Base-by-base conservation (phyloP, 169 alveolate genomes). In the Cryptosporidium tyzzeri region DNA sequence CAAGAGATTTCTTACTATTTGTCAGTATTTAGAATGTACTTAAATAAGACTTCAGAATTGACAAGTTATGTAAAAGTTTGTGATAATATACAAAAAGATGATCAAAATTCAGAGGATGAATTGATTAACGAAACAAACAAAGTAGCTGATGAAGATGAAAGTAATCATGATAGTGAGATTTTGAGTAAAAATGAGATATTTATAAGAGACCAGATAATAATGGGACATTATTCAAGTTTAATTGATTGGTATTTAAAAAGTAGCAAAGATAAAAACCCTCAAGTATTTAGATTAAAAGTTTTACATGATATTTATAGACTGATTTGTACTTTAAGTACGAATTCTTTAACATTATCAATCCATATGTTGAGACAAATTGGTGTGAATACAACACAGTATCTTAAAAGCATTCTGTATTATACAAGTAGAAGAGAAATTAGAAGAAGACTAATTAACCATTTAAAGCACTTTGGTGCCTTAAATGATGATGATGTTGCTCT, bases 281-380 rank as follows among this genome's bases (percentile, higher is more conserved):
- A 44, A 16, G 5, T 29, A 16, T 48, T 80, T 65, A 35, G 61
- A 65, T 26, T 31, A 26, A 62, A 44, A 26, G 33, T 80, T 9
- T 21, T 80, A 26, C 45, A 65, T 41, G 69, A 80, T 18, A 92
- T 92, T 18, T 93, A 92, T 74, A 92, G 75, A 68, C 73, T 93
- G 55, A 91, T 92, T 21, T 93, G 95, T 84, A 86, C 85, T 53
- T 93, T 89, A 86, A 93, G 86, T 84, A 70, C 91, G 48, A 93
- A 93, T 29, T 92, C 93, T 69, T 53, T 93, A 55, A 85, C 92
- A 29, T 91, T 92, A 39, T 93, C 94, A 23, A 86, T 92, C 84
- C 96, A 93, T 73, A 92, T 92, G 94, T 91, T 93, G 44, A 89
- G 95, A 31, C 91, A 93, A 59, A 85, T 93, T 18, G 96, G 96